Percentiles rank a stretch among this genome's conserved stretches.
Evolutionary conservation across 805 yeast genomes (phyloP).

Genomic region (Starmerella riodocensis): DNA sequence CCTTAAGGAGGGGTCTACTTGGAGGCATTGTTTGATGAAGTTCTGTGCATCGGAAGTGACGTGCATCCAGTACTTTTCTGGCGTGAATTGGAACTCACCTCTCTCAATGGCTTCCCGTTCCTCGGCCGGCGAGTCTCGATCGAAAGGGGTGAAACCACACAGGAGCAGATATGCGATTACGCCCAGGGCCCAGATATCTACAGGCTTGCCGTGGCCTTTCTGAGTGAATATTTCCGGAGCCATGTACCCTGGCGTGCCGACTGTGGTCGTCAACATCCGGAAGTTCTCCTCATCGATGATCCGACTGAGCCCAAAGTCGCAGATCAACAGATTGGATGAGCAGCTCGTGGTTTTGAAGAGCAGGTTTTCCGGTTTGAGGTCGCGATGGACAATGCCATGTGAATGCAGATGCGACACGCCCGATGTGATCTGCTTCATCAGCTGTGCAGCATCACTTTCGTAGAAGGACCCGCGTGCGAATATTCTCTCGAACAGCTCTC

Average conservation of each 20-base stretch:
- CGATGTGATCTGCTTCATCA: constrained; percentile 38
- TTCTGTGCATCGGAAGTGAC: constrained; percentile 43
- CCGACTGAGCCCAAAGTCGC: constrained; percentile 55
- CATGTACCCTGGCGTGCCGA: constrained; percentile 65
- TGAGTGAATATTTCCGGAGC: constrained; percentile 54
- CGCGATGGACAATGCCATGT: constrained; percentile 54
- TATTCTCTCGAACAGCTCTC: constrained; percentile 54
- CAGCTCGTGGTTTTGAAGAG: constrained; percentile 35
- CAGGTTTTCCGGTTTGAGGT: constrained; percentile 59
- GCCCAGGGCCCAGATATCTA: constrained; percentile 69
- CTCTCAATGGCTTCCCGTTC: constrained; percentile 48
- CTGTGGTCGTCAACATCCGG: constrained; percentile 34
- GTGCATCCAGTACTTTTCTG: constrained; percentile 43
- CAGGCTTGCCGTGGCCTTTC: constrained; percentile 43
- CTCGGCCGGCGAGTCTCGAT: constrained; percentile 56
- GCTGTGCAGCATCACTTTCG: constrained; percentile 38
- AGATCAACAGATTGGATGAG: constrained; percentile 35
- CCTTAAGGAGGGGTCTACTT: constrained; percentile 34
- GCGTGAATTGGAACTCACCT: constrained; percentile 50
- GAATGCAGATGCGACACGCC: constrained; percentile 47
- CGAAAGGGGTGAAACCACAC: constrained; percentile 67
- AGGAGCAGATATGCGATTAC: constrained; percentile 57
- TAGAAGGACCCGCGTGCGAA: constrained; percentile 35
- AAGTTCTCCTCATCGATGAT: constrained; percentile 32
- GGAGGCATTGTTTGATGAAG: constrained; percentile 44